Evolutionary conservation across 2,329 filamentous ascomycete genomes (phyloP).

Genomic region (Cadophora sp.): DNA sequence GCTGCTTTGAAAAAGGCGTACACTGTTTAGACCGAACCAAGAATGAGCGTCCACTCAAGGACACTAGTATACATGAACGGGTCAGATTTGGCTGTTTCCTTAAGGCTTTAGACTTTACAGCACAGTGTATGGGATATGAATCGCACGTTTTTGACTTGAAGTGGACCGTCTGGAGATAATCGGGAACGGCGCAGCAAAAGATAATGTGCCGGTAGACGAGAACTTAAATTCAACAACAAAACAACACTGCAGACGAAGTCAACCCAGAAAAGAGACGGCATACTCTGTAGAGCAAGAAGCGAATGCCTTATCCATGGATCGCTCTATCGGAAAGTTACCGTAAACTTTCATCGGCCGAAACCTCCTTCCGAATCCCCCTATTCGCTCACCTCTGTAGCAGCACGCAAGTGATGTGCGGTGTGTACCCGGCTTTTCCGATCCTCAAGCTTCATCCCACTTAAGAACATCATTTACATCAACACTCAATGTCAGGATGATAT

Average conservation of each 20-base stretch:
- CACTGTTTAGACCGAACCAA: neutral
- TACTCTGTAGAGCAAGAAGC: neutral
- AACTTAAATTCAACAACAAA: neutral
- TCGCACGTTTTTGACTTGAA: too few species aligned
- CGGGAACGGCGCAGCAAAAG: too few species aligned
- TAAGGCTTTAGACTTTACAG: too few species aligned
- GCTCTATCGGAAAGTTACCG: neutral
- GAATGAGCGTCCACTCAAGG: too few species aligned
- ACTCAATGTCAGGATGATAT: neutral
- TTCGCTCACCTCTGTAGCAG: neutral
- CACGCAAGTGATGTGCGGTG: neutral
- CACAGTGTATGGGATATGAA: too few species aligned
- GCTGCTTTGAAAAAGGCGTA: constrained; percentile 28
- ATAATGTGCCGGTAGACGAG: neutral
- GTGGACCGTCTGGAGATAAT: too few species aligned
- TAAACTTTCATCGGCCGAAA: neutral
- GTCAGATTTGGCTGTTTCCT: too few species aligned
- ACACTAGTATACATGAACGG: too few species aligned
- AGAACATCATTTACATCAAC: neutral
- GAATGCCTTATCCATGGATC: neutral
- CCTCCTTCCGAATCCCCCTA: neutral
- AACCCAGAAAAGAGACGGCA: neutral
- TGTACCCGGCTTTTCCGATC: neutral
- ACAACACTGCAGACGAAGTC: neutral
- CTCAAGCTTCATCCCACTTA: constrained; percentile 3